Evolutionary conservation across 169 alveolate genomes (phyloP), one percentile per base, ranked within the genome.

Genomic region (Plasmodium berghei): DNA sequence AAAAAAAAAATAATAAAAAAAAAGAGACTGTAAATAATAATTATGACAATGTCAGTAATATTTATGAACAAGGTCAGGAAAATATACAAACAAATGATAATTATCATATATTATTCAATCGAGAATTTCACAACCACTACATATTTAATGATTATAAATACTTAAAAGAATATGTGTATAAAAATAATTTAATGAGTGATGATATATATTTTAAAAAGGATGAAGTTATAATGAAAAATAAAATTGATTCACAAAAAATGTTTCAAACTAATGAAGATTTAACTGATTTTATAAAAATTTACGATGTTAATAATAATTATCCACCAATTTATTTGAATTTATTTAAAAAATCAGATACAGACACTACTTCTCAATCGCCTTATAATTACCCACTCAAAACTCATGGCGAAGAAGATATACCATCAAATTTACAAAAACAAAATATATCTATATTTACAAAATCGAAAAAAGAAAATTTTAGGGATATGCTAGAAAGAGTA

Each of bases 191-290:
- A 62, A 22, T 52, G 16, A n/a, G 56, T 10, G 88, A 75, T 48
- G 88, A 75, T 75, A 75, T 75, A 75, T 75, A 62, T 75, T 75
- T 75, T 75, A 75, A 75, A 66, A 49, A 34, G 24, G 74, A 75
- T 62, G 46, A 75, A 62, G 8, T 24, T 3, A 55, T n/a, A 24
- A 24, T 52, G 9, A 62, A 67, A 62, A 46, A 49, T 14, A 75
- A 8, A 48, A 75, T 3, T 0, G 88, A 75, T 46, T 8, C 10
- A 20, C 52, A 48, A 22, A 75, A 75, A 62, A 16, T 75, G 28
- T 18, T 66, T 24, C 45, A 34, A 16, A 62, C 56, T 14, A 62
- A 26, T 75, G 88, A 62, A 62, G 88, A 75, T 67, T n/a, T 75
- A 28, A 42, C 46, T 22, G 88, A 75, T 16, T 75, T 24, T 16